Conservation (phyloP, 1,139 yeast species). For the Kodamaea plutei region DNA sequence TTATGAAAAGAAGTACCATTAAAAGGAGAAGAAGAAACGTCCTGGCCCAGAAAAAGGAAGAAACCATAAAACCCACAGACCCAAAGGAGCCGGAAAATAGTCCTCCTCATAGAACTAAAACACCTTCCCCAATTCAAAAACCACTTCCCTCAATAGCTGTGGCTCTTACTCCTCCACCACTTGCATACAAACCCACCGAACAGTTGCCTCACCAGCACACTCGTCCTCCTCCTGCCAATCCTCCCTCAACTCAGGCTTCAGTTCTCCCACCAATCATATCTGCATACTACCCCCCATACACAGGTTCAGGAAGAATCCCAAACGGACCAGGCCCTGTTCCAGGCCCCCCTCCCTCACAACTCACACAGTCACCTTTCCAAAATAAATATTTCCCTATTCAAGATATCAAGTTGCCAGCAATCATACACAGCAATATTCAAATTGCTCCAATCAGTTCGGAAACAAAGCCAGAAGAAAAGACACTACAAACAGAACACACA, state of each 20-base stretch:
- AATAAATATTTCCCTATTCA: neutral
- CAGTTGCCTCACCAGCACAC: no score
- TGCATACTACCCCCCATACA: conserved; percentile 35
- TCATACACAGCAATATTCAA: neutral
- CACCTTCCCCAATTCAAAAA: conserved; percentile 4
- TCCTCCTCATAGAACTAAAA: neutral
- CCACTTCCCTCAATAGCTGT: neutral
- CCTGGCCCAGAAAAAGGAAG: conserved; percentile 1
- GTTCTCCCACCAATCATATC: conserved; percentile 9
- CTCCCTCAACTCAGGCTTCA: no score
- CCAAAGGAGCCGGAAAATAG: conserved; percentile 1
- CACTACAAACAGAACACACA: no score
- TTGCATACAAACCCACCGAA: no score
- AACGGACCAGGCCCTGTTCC: conserved; percentile 47
- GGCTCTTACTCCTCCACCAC: conserved; percentile 4
- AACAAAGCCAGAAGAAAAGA: no score
- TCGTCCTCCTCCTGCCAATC: no score
- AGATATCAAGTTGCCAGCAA: neutral
- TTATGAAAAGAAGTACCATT: conserved; percentile 68
- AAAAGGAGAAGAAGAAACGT: conserved; percentile 64
- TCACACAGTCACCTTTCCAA: conserved; percentile 1
- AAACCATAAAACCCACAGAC: conserved; percentile 3
- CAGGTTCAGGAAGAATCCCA: conserved; percentile 36
- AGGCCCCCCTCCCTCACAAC: conserved; percentile 37
- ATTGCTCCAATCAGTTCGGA: neutral